These are phyloP conservation scores for Nyctanthes arbortristis DNA, from an alignment of 257 asterid species.

Conservation along the genomic window DNA sequence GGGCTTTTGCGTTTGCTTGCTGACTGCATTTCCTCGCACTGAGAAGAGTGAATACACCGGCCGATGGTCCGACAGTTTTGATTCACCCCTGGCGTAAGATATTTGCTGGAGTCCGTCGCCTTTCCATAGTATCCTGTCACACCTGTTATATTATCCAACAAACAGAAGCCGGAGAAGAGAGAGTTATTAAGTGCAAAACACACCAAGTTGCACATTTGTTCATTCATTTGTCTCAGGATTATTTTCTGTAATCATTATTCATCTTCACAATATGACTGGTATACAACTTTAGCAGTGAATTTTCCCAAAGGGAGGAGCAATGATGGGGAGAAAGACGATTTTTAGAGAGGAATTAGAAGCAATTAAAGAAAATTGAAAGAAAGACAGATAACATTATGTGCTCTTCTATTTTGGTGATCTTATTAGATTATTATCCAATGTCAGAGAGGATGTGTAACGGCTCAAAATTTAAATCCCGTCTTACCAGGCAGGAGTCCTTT, in stretches of 20 bases:
- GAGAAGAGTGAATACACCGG: slow-evolving; percentile 8
- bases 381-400: too few relatives aligned
- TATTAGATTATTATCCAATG: too few relatives aligned
- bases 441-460: neutral
- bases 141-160: slow-evolving; percentile 4
- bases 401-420: too few relatives aligned
- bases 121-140: slow-evolving; percentile 10
- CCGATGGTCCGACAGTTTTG: slow-evolving; percentile 8
- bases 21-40: neutral
- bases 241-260: too few relatives aligned
- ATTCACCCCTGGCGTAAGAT: neutral
- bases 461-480: slow-evolving; percentile 5
- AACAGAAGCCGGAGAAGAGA: neutral
- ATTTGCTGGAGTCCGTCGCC: slow-evolving; percentile 4
- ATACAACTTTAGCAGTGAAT: too few relatives aligned
- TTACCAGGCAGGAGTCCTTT: slow-evolving; percentile 93
- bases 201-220: too few relatives aligned
- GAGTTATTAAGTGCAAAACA: neutral
- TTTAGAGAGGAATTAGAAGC: too few relatives aligned
- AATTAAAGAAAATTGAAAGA: too few relatives aligned
- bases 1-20: neutral
- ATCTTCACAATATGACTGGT: too few relatives aligned
- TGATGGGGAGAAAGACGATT: too few relatives aligned
- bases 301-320: too few relatives aligned
- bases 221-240: too few relatives aligned